Base-by-base conservation (phyloP, 257 asterid species). In the Coffea eugenioides region DNA sequence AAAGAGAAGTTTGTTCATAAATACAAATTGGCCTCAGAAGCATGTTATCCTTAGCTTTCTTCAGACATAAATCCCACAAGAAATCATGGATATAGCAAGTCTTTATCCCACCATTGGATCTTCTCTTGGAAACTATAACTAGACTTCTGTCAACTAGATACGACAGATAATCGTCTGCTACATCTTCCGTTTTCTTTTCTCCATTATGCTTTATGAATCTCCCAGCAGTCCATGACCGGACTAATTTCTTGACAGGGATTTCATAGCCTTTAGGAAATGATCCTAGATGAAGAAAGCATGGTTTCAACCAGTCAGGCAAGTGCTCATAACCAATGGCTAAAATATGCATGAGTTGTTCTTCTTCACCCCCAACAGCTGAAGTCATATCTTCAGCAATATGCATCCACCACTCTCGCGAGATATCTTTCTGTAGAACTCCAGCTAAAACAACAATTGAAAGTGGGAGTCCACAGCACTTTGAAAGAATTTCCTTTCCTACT, bases 51-150 rank as follows among this genome's bases (percentile, higher is more conserved):
- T 39, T 25, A 15, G 80, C 80, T 77, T 77, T 54, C 39, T 7
- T 66, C 49, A 65, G 10, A 23, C 80, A 64, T n/a, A 66, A 31
- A 46, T 64, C 65, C 8, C 34, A 21, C 48, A 77, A 46, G 8
- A 77, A 5, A 65, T 66, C 80, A 65, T 77, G 74, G 64, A 77
- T 46, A 23, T 12, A 0, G 20, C 80, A 77, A 0, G 65, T 25
- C 51, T 48, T 65, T 13, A 48, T 36, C 31, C 48, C 49, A 64
- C 65, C 74, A 16, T 46, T 4, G 10, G 56, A 10, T 48, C 45
- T 75, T 9, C 27, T 61, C n/a, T 67, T n/a, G 18, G 45, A 7
- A 8, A 43, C 71, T 21, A 61, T 76, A 56, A 75, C 54, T 13
- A 75, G 21, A 57, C 31, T 61, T 61, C 59, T 43, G 12, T 11